phyloP scores from a whole-genome alignment of 2,329 filamentous ascomycete species.

The Microthyrium microscopicum region DNA sequence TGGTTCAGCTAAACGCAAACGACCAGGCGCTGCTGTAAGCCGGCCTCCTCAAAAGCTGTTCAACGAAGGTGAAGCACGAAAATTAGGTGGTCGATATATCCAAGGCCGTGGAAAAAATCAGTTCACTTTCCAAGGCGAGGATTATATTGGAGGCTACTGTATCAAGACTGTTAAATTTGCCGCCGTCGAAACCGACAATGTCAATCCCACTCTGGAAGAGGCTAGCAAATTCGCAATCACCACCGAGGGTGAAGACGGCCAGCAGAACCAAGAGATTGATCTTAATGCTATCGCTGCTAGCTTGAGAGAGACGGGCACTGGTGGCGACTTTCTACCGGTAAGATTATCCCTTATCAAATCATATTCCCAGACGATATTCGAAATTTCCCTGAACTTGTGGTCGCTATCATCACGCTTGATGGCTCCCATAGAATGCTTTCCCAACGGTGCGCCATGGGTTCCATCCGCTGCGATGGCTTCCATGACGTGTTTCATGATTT shows the following conservation, averaged over 20 bases:
- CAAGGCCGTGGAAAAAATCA: slow-evolving; percentile 40
- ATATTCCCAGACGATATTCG: too few relatives aligned
- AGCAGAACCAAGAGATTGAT: slow-evolving; percentile 85
- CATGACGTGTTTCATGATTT: too few relatives aligned
- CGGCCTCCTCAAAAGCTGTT: slow-evolving; percentile 80
- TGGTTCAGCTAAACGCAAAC: slow-evolving; percentile 62
- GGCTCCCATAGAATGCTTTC: too few relatives aligned
- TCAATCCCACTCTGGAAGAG: slow-evolving; percentile 86
- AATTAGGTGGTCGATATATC: slow-evolving; percentile 58
- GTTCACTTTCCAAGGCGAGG: slow-evolving; percentile 75
- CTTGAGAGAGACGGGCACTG: slow-evolving; percentile 66
- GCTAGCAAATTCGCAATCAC: slow-evolving; percentile 67
- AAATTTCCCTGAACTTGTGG: too few relatives aligned
- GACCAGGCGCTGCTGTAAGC: slow-evolving; percentile 38
- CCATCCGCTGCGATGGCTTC: too few relatives aligned
- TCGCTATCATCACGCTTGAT: too few relatives aligned
- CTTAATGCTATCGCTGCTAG: slow-evolving; percentile 80
- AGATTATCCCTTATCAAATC: too few relatives aligned
- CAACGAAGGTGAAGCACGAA: slow-evolving; percentile 82
- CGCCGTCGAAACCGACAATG: slow-evolving; percentile 67
- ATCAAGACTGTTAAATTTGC: slow-evolving; percentile 90
- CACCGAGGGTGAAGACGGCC: slow-evolving; percentile 74
- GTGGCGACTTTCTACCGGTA: slow-evolving; percentile 72
- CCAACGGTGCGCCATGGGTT: too few relatives aligned
- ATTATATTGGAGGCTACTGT: slow-evolving; percentile 83